Percentiles rank a stretch among this genome's conserved stretches.
phyloP scores from a whole-genome alignment of 2,329 filamentous ascomycete species.

The Aspergillus sp. region DNA sequence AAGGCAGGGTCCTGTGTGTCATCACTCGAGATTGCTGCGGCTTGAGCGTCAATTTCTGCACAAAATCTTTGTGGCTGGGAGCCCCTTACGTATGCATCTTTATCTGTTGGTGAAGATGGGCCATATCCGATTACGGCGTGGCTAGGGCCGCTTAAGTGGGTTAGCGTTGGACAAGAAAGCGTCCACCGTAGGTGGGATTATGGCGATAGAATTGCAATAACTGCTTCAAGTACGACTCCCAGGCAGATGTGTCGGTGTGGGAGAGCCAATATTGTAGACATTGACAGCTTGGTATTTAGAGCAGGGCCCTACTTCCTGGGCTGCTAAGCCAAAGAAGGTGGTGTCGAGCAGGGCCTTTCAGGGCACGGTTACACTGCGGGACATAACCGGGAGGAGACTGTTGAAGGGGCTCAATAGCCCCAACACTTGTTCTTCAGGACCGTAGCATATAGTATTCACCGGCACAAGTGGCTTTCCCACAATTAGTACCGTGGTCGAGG shows the following conservation, averaged over 20 bases:
- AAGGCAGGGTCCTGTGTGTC: background rate
- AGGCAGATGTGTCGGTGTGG: background rate
- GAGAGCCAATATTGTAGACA: background rate
- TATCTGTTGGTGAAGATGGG: background rate
- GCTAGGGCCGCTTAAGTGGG: background rate
- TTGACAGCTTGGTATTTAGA: background rate
- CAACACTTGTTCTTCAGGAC: background rate
- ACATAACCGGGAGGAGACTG: background rate
- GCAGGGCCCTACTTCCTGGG: background rate
- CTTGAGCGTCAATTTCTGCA: background rate
- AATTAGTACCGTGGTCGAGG: too few relatives aligned
- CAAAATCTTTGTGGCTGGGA: background rate
- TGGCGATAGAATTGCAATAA: background rate
- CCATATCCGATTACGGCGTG: background rate
- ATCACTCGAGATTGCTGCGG: background rate
- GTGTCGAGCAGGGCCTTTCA: background rate
- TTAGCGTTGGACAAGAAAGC: background rate
- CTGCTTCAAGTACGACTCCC: background rate
- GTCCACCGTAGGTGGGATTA: background rate
- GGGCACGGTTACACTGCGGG: background rate
- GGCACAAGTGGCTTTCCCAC: background rate
- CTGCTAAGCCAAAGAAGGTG: background rate
- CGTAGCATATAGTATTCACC: conserved; percentile 2
- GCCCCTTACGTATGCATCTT: background rate
- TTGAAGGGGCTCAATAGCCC: background rate